Conservation (phyloP, 2,329 filamentous ascomycete species). For the Nemania abortiva region DNA sequence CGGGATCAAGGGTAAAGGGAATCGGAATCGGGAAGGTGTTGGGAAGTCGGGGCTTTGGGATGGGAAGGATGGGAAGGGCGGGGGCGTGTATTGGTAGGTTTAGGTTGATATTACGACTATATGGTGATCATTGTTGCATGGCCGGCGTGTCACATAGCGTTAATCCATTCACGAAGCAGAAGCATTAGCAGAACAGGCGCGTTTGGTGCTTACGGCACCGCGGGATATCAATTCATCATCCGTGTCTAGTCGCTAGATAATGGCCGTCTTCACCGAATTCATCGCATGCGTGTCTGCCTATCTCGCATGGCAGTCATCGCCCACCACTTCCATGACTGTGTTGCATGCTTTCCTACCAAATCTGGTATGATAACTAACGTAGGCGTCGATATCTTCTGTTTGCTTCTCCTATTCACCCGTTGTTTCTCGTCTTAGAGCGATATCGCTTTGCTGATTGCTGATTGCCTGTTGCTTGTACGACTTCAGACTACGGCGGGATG, state of each 20-base stretch:
- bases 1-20: constrained; percentile 50
- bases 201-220: background rate
- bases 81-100: constrained; percentile 56
- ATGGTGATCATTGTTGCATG: constrained; percentile 6
- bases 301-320: background rate
- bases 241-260: background rate
- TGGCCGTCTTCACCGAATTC: background rate
- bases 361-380: background rate
- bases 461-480: background rate
- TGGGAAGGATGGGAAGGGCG: constrained; percentile 57
- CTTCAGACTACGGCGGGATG: constrained; percentile 3
- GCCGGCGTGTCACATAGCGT: constrained; percentile 1
- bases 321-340: background rate
- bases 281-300: background rate
- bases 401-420: background rate
- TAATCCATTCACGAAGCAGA: background rate
- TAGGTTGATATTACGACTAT: background rate
- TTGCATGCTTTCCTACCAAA: background rate
- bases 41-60: constrained; percentile 51
- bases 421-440: background rate
- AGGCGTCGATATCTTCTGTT: background rate
- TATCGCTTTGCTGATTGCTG: background rate
- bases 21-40: constrained; percentile 19
- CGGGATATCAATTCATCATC: constrained; percentile 6
- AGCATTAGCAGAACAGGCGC: too few species aligned